Base-by-base conservation (phyloP, 441 rosid genomes). In the Erodium texanum region DNA sequence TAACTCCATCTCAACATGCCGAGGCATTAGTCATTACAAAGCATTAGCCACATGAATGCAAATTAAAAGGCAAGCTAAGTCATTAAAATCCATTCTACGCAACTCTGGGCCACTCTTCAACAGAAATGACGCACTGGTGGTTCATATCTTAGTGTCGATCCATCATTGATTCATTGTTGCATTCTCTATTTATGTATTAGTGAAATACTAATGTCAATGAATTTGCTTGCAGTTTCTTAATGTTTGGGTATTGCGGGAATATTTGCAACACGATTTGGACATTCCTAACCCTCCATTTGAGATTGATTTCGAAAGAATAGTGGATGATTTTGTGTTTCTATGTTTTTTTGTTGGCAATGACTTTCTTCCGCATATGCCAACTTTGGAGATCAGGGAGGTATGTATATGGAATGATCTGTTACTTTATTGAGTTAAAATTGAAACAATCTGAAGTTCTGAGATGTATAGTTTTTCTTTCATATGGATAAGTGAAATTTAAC, bases 301-400 rank as follows among this genome's bases (percentile, higher is more conserved):
- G 59, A 81, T 94, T 71, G 78, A 92, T 77, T 87, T 90, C 50
- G 99, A 94, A 74, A 79, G 89, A 66, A 84, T 94, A 83, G 87
- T 94, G 73, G 98, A 94, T 62, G 98, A 94, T 80, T 94, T 94
- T 85, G 98, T 94, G 24, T 94, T 92, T 78, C 69, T 94, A 23
- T 94, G 99, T 80, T 94, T 94, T 76, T 94, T 94, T 78, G 97
- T 94, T 67, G 99, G 99, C 80, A 94, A 94, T 73, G 99, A 92
- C 87, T 94, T 94, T 80, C 87, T 94, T 73, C 99, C 98, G 12
- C 99, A 92, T 75, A 88, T 94, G 98, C 99, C 99, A 56, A 94
- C 99, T 8, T 70, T 92, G 81, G 99, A 94, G 82, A 94, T 92
- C 70, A 83, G 97, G 80, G 99, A 94, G 98, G 99, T 90, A 78